These are phyloP conservation scores for Candida railenensis DNA, from an alignment of 805 yeast genomes.

Conservation along the genomic window DNA sequence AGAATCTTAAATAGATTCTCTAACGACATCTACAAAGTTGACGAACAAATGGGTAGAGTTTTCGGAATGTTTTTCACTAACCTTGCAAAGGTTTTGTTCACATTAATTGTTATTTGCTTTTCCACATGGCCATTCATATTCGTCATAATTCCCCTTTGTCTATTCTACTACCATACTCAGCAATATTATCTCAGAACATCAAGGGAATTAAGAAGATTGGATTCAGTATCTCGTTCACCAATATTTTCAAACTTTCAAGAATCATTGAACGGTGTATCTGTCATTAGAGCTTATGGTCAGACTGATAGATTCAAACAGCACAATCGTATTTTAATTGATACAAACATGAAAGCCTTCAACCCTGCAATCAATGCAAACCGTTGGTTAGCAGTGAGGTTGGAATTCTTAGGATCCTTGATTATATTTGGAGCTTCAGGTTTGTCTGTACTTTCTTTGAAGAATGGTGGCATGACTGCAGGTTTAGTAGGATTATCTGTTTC, in stretches of 20 bases:
- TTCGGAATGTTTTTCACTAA: conserved; percentile 68
- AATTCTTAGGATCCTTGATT: conserved; percentile 84
- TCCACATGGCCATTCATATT: conserved; percentile 87
- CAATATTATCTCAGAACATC: conserved; percentile 75
- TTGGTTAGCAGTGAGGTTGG: conserved; percentile 96
- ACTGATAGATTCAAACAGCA: conserved; percentile 59
- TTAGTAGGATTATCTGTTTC: conserved; percentile 91
- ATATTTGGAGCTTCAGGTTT: conserved; percentile 85
- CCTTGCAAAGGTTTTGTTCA: conserved; percentile 63
- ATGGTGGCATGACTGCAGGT: conserved; percentile 81
- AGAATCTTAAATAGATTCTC: conserved; percentile 89
- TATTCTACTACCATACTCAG: conserved; percentile 69
- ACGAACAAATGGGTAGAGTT: conserved; percentile 71
- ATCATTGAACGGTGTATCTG: conserved; percentile 70
- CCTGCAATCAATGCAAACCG: conserved; percentile 92
- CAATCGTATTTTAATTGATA: conserved; percentile 72
- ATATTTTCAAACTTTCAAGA: conserved; percentile 85
- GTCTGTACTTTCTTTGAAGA: conserved; percentile 65
- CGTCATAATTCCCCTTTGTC: conserved; percentile 65
- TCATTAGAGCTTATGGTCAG: conserved; percentile 74
- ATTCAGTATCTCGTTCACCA: conserved; percentile 77
- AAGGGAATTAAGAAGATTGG: conserved; percentile 79
- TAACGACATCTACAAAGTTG: conserved; percentile 85
- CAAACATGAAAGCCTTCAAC: conserved; percentile 87
- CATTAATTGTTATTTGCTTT: conserved; percentile 74